Percentiles rank a stretch among this genome's conserved stretches.
phyloP scores from a whole-genome alignment of 306 rosid species.

The Trifolium subterraneum region DNA sequence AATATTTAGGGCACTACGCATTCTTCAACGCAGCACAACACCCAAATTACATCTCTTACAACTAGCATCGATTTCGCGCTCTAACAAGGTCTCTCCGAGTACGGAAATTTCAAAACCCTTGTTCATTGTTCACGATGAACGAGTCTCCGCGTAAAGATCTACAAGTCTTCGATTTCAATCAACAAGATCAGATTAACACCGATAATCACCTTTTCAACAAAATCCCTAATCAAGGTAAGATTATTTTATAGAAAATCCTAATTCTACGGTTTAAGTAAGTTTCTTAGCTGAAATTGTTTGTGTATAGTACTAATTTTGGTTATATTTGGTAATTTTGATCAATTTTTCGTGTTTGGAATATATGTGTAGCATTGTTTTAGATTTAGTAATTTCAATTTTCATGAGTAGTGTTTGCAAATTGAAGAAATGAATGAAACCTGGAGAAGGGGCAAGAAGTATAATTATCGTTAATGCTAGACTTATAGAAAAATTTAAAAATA shows the following conservation, averaged over 20 bases:
- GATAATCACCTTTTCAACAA: constrained; percentile 38
- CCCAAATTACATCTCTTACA: constrained; percentile 8
- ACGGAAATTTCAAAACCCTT: constrained; percentile 39
- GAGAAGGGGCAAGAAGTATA: background rate
- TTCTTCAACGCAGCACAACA: constrained; percentile 10
- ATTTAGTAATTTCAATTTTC: constrained; percentile 7
- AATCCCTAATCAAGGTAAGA: constrained; percentile 51
- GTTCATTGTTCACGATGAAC: constrained; percentile 49
- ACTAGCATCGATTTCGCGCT: constrained; percentile 43
- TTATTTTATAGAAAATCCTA: constrained; percentile 11
- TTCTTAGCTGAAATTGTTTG: background rate
- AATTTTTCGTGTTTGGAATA: background rate
- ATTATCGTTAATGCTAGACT: background rate
- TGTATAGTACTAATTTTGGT: background rate
- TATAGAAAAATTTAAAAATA: background rate
- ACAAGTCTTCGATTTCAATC: constrained; percentile 64
- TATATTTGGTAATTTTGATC: background rate
- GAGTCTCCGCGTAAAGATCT: constrained; percentile 55
- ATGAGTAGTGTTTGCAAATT: background rate
- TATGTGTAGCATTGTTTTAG: background rate
- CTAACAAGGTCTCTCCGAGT: constrained; percentile 32
- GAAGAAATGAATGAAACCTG: constrained; percentile 9
- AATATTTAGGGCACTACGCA: constrained; percentile 29
- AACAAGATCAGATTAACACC: constrained; percentile 57
- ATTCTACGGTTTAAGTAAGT: background rate